Conservation (phyloP, 495 filamentous ascomycete genomes). For the Neurospora sp. region DNA sequence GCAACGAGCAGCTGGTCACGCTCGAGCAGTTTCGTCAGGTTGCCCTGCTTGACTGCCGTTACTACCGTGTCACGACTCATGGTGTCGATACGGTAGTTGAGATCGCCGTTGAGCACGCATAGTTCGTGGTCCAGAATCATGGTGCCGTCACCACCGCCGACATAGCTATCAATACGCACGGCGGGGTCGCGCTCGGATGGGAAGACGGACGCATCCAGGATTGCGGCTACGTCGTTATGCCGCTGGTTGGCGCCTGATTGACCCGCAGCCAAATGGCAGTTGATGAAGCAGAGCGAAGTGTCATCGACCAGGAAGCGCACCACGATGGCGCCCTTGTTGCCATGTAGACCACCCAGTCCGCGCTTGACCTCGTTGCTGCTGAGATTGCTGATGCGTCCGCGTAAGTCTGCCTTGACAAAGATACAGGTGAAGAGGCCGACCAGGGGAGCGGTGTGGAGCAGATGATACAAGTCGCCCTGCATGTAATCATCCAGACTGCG, state of each 20-base stretch:
- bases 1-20: constrained; percentile 88
- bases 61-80: constrained; percentile 89
- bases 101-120: constrained; percentile 88
- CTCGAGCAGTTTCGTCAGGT: constrained; percentile 83
- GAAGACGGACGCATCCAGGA: constrained; percentile 68
- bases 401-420: constrained; percentile 75
- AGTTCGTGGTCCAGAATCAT: constrained; percentile 98
- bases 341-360: constrained; percentile 85
- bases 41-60: constrained; percentile 64
- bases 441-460: constrained; percentile 79
- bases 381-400: constrained; percentile 64
- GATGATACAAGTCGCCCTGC: constrained; percentile 62
- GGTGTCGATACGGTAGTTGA: constrained; percentile 98
- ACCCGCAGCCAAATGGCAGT: constrained; percentile 93
- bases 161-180: constrained; percentile 62
- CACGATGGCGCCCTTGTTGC: constrained; percentile 94
- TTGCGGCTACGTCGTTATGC: constrained; percentile 86
- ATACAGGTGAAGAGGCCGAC: constrained; percentile 94
- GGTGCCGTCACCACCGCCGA: constrained; percentile 83
- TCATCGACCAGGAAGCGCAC: constrained; percentile 86
- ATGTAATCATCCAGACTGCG: constrained; percentile 73
- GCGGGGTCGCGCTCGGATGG: constrained; percentile 53
- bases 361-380: constrained; percentile 79
- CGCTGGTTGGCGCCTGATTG: constrained; percentile 81
- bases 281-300: constrained; percentile 88